Conservation (phyloP, 2,329 filamentous ascomycete species). For the Colletotrichum brevisporum region DNA sequence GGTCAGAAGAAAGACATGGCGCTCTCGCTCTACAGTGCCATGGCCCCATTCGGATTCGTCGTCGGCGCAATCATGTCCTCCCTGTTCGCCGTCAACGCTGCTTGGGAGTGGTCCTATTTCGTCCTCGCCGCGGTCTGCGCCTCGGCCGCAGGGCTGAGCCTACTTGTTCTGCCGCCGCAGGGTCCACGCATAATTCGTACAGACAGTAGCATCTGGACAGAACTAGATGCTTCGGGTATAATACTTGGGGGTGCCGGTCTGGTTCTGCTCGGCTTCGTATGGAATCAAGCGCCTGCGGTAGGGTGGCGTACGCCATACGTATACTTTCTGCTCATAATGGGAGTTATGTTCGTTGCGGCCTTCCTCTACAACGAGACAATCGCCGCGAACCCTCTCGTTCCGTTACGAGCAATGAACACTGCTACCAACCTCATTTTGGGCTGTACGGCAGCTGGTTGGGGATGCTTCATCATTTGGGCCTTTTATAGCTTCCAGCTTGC, state of each 20-base stretch:
- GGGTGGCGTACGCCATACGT: constrained; percentile 61
- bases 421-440: constrained; percentile 68
- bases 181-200: background rate
- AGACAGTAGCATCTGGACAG: constrained; percentile 46
- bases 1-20: constrained; percentile 53
- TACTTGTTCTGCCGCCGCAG: constrained; percentile 38
- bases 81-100: constrained; percentile 43
- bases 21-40: constrained; percentile 53
- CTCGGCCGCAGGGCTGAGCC: constrained; percentile 20
- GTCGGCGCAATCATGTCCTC: constrained; percentile 48
- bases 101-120: constrained; percentile 27
- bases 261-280: constrained; percentile 65
- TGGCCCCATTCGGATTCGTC: constrained; percentile 50
- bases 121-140: constrained; percentile 17
- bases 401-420: constrained; percentile 63
- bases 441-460: constrained; percentile 67
- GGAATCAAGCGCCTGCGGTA: constrained; percentile 61
- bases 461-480: constrained; percentile 66
- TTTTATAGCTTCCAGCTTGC: constrained; percentile 66
- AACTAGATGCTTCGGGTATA: constrained; percentile 52
- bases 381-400: constrained; percentile 67
- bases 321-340: constrained; percentile 55
- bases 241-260: constrained; percentile 55
- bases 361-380: constrained; percentile 53
- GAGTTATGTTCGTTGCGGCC: constrained; percentile 46